Conservation (phyloP, 2,329 filamentous ascomycete genomes). For the Cadophora gregata region DNA sequence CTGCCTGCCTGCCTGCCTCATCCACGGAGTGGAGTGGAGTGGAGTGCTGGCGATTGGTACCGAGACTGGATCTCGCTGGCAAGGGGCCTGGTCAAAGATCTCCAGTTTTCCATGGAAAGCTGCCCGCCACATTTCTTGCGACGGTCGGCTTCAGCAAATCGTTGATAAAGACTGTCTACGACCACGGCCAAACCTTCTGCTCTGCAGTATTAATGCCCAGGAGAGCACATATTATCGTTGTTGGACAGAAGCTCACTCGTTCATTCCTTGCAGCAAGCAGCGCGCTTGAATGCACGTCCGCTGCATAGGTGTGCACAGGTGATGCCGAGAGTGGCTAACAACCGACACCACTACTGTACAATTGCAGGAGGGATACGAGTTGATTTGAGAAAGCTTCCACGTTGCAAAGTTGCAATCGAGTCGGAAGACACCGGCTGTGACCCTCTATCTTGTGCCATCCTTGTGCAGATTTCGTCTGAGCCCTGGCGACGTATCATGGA, state of each 20-base stretch:
- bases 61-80: conserved; percentile 9
- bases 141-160: conserved; percentile 16
- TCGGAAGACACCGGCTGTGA: conserved; percentile 25
- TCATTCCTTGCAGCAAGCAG: background rate
- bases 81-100: conserved; percentile 20
- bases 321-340: background rate
- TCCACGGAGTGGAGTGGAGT: no score
- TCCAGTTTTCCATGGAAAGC: conserved; percentile 17
- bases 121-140: background rate
- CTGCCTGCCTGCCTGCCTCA: no score
- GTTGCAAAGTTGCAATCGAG: conserved; percentile 1
- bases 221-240: conserved; percentile 5
- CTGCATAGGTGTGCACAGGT: conserved; percentile 3
- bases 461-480: conserved; percentile 31
- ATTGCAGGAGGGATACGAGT: conserved; percentile 1
- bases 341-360: no score
- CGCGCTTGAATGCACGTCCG: conserved; percentile 20
- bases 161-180: conserved; percentile 15
- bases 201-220: conserved; percentile 14
- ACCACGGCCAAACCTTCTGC: conserved; percentile 15
- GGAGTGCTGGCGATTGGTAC: conserved; percentile 18
- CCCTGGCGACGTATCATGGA: conserved; percentile 27
- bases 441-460: conserved; percentile 27
- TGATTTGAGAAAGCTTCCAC: background rate
- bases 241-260: conserved; percentile 2